Evolutionary conservation across 2,329 filamentous ascomycete species (phyloP).

Genomic region (Aspergillus arachidicola): DNA sequence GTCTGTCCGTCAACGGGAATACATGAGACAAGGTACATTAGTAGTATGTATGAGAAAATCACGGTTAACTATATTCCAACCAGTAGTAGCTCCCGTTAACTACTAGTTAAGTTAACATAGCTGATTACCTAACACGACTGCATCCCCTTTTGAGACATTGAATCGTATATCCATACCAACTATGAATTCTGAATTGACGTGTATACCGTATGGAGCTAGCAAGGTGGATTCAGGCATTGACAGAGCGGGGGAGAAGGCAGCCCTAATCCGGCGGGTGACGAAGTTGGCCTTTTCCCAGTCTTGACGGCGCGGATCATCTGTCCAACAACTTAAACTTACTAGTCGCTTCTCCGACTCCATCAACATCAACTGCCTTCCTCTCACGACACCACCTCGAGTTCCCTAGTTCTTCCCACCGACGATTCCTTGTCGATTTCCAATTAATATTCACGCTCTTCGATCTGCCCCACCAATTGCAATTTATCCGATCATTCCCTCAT

Average conservation of each 20-base stretch:
- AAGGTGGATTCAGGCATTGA: neutral
- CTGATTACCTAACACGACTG: neutral
- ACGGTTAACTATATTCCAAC: neutral
- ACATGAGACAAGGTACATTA: neutral
- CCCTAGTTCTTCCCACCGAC: neutral
- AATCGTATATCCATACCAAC: neutral
- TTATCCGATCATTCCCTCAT: constrained; percentile 25
- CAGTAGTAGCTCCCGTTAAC: neutral
- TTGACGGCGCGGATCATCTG: constrained; percentile 16
- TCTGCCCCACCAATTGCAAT: constrained; percentile 5
- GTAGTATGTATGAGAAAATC: neutral
- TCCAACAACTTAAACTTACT: constrained; percentile 11
- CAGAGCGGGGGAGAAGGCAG: neutral
- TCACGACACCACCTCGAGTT: neutral
- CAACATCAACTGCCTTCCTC: constrained; percentile 11
- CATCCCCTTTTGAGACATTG: neutral
- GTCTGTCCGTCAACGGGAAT: neutral
- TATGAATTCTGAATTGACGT: neutral
- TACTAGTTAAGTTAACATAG: neutral
- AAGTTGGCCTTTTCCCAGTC: neutral
- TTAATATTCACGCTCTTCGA: neutral
- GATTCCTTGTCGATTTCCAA: neutral
- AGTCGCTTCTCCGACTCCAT: constrained; percentile 13
- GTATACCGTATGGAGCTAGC: neutral
- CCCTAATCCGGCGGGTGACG: constrained; percentile 11